Conservation (phyloP, 768 basidiomycete species). For the Boletus sensibilis region DNA sequence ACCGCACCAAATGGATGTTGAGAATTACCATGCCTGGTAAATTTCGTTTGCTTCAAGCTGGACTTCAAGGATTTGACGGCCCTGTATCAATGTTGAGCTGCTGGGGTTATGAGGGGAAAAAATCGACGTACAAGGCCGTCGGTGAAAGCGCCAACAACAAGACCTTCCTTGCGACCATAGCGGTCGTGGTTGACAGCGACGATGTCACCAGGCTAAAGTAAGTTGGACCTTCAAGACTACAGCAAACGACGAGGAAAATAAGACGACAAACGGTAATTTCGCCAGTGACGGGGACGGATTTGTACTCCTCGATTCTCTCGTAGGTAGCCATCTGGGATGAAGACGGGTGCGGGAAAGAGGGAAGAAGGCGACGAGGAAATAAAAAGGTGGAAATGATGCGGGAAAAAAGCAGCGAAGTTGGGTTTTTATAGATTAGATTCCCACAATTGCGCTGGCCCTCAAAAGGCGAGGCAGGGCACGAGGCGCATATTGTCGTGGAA, state of each 20-base stretch:
- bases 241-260: background rate
- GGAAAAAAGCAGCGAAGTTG: constrained; percentile 24
- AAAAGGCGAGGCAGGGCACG: constrained; percentile 50
- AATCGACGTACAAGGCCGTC: constrained; percentile 60
- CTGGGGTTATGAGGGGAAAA: background rate
- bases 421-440: constrained; percentile 54
- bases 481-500: constrained; percentile 40
- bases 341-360: constrained; percentile 18
- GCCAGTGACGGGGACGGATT: constrained; percentile 24
- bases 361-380: constrained; percentile 25
- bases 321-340: constrained; percentile 39
- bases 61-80: constrained; percentile 79
- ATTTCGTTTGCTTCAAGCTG: constrained; percentile 70
- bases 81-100: constrained; percentile 42
- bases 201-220: constrained; percentile 68
- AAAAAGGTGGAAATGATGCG: constrained; percentile 26
- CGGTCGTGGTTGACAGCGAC: constrained; percentile 69
- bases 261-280: constrained; percentile 36
- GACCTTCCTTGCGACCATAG: constrained; percentile 69
- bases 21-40: constrained; percentile 62
- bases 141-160: constrained; percentile 72
- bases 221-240: constrained; percentile 2
- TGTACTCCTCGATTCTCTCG: constrained; percentile 34
- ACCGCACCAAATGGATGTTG: background rate
- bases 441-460: constrained; percentile 18